Conservation (phyloP, 176 grass and related monocot genomes). For the Ensete glaucum region DNA sequence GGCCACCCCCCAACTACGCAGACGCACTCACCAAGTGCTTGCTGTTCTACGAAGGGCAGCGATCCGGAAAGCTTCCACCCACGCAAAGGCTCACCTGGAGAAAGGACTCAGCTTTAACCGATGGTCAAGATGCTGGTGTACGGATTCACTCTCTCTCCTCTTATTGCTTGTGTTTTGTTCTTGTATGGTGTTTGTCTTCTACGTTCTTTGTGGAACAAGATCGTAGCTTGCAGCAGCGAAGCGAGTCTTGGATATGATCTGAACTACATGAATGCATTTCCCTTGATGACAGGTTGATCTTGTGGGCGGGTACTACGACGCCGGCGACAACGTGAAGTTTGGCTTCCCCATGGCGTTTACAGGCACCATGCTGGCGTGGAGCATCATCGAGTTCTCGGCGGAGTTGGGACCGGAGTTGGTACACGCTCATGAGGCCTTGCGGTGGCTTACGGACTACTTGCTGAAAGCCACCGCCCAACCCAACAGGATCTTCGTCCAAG, state of each 20-base stretch:
- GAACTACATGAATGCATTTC: too few species aligned
- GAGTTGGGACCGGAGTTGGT: constrained; percentile 21
- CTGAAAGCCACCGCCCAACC: constrained; percentile 30
- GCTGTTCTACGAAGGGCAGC: constrained; percentile 7
- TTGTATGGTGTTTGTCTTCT: too few species aligned
- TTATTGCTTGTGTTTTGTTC: too few species aligned
- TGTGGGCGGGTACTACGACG: constrained; percentile 57
- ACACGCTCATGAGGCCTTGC: constrained; percentile 29
- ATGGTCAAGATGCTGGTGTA: neutral
- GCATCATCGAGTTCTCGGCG: constrained; percentile 32
- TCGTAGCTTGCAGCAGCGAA: too few species aligned
- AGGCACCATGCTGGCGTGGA: constrained; percentile 42
- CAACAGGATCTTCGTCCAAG: constrained; percentile 34
- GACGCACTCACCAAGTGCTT: neutral
- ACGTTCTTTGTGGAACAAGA: too few species aligned
- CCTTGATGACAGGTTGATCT: constrained; percentile 36
- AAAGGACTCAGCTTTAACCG: neutral
- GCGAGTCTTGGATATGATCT: too few species aligned
- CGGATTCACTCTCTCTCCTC: neutral
- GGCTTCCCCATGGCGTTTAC: constrained; percentile 61
- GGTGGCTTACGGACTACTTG: constrained; percentile 49
- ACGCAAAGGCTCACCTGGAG: neutral
- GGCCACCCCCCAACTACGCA: neutral
- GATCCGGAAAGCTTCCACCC: neutral
- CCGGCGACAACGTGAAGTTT: constrained; percentile 74